Evolutionary conservation across 176 grass and related monocot species (phyloP), one percentile per base, ranked within the genome.

Genomic region (Zoysia japonica): DNA sequence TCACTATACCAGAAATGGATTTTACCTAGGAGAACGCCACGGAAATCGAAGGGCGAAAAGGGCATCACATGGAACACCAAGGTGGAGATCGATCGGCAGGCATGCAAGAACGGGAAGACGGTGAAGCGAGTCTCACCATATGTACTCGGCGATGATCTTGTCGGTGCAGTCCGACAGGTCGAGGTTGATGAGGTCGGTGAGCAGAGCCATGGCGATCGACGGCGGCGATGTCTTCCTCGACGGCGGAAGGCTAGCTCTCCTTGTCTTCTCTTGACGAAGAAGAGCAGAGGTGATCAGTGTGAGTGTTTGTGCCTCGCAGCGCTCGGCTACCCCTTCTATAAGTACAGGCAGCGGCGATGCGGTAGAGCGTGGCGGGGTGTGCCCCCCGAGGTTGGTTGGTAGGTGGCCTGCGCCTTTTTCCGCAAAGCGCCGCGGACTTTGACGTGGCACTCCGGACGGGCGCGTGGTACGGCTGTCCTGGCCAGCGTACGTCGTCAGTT

Each of bases 71-170:
- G 10, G 6, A 56, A 12, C 5, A 51, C 6, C 14, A 28, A 28
- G 20, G 0, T 9, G n/a, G 6, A 37, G 48, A 50, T 45, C 3
- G 28, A 28, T 11, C 9, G 50, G 12, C 2, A 1, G 4, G 2
- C 20, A 72, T n/a, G 7, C 63, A 61, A n/a, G 43, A 43, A 49
- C 70, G 51, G 9, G 64, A 51, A 17, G 67, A 1, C 15, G 53
- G 3, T 0, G 15, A 42, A 10, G 50, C 35, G 47, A 19, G 6
- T 39, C 44, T 72, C 51, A 94, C 92, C 92, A 94, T 51, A 94
- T 74, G 78, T 94, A 94, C 87, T 91, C 92, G 68, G 87, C 92
- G 80, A 94, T 91, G 78, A 94, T 85, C 79, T 91, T 91, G 10
- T 74, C 70, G 71, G 87, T 94, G 81, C 68, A 42, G 69, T 70